Base-by-base conservation (phyloP, 352 stramenopile genomes). In the Hyaloperonospora arabidopsidis region DNA sequence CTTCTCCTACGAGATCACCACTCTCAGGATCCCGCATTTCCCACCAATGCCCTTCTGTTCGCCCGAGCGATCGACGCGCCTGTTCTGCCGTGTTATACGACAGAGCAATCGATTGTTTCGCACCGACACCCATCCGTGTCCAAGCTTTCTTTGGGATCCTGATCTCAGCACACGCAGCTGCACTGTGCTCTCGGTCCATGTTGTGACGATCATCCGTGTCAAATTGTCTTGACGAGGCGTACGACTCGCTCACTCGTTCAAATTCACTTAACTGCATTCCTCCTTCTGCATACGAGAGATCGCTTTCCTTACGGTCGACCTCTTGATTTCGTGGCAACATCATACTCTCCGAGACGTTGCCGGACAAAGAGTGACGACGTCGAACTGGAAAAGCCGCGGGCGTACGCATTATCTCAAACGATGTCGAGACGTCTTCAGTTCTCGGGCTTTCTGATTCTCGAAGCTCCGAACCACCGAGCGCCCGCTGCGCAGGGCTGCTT, bases 91-190 rank as follows among this genome's bases (percentile, higher is more conserved):
- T 86, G 45, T 86, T 92, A 55, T 89, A 81, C 1, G 82, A 87
- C 57, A 84, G 75, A 36, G 82, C 79, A 47, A 89, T 86, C 0
- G 82, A 89, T 23, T 76, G 68, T 23, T 84, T 79, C 15, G 73
- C 73, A 1, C 72, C 70, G 6, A 87, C 76, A 5, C 78, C 78
- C 35, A 89, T 70, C 14, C 79, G 71, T 17, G 79, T 76, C 84
- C 84, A 93, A 13, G 82, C 81, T 63, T 91, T 91, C 44, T 84
- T 86, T 17, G 84, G 84, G 35, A 93, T 84, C 39, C 79, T 84
- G 53, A 93, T 93, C 38, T 91, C 79, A 1, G 90, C 68, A n/a
- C 74, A 63, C 3, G 75, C 80, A 12, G 77, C 68, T 2, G 72
- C 62, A 13, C 62, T 65, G 19, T 76, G 54, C 2, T 67, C 65